A percentile compares a stretch with the other conserved stretches of the same genome.
Conservation (phyloP, 257 asterid species). For the Parsonsia alboflavescens region DNA sequence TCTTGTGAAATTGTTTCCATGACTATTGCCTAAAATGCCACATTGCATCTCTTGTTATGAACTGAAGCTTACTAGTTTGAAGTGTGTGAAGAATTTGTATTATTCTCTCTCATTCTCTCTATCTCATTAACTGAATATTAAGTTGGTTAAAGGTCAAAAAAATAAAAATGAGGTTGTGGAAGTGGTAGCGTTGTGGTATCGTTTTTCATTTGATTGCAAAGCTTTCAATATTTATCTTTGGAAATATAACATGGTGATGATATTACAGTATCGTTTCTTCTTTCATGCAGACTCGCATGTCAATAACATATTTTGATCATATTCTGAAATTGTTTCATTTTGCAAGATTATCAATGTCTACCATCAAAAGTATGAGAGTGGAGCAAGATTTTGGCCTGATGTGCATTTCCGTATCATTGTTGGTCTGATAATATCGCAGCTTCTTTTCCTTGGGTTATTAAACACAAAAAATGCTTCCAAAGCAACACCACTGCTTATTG, state of each 20-base stretch:
- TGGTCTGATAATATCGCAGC: constrained; percentile 62
- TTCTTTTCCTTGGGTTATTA: constrained; percentile 65
- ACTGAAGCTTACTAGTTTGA: background rate
- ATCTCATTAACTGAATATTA: background rate
- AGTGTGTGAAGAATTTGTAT: background rate
- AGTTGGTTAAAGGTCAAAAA: background rate
- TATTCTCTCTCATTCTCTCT: background rate
- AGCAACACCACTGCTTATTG: constrained; percentile 57
- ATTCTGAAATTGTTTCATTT: background rate
- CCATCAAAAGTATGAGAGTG: constrained; percentile 84
- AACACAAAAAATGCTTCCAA: constrained; percentile 52
- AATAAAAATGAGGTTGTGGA: background rate
- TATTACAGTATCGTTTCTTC: background rate
- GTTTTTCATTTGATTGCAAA: background rate
- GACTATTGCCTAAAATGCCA: background rate
- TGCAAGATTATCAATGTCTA: constrained; percentile 85
- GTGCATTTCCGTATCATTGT: constrained; percentile 69
- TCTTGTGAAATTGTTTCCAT: background rate
- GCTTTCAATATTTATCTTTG: background rate
- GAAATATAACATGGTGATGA: background rate
- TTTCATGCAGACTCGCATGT: background rate
- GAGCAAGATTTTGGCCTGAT: constrained; percentile 88
- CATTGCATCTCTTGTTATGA: background rate
- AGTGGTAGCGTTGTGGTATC: background rate
- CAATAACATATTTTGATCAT: background rate